These are phyloP conservation scores for Erodium trifolium DNA, from an alignment of 441 rosid genomes.

Conservation along the genomic window DNA sequence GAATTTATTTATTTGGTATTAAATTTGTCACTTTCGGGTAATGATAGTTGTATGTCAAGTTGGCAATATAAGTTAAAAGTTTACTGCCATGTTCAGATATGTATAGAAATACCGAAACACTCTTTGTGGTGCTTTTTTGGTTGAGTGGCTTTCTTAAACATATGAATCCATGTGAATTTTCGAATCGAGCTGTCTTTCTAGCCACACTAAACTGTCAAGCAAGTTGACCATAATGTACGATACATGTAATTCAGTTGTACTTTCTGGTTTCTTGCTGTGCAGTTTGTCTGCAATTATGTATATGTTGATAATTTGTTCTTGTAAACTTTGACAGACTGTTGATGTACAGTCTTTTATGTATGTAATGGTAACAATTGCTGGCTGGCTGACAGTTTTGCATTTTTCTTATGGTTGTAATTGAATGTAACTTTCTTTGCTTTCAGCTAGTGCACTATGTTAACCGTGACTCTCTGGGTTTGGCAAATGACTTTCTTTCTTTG, in stretches of 20 bases:
- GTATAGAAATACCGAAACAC: neutral
- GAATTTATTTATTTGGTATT: neutral
- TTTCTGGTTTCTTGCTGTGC: conserved; percentile 8
- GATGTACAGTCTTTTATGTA: neutral
- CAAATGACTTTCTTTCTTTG: conserved; percentile 97
- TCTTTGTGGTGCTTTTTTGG: neutral
- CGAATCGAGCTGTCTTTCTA: neutral
- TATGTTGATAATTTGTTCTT: neutral
- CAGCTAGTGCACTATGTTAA: conserved; percentile 99
- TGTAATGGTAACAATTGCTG: conserved; percentile 12
- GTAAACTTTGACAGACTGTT: neutral
- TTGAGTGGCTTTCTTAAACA: neutral
- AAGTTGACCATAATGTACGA: neutral
- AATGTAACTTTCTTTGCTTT: conserved; percentile 38
- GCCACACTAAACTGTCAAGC: neutral
- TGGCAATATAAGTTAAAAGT: neutral
- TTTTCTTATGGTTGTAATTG: conserved; percentile 23
- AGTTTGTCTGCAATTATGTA: neutral
- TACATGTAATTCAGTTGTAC: conserved; percentile 3
- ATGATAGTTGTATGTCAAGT: neutral
- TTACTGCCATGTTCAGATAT: neutral
- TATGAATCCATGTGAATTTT: neutral
- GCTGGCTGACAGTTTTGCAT: conserved; percentile 9
- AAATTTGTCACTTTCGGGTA: neutral
- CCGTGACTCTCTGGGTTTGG: conserved; percentile 96